Evolutionary conservation across 192 early-diverging fungal genomes (phyloP).

Genomic region (Gigaspora rosea): DNA sequence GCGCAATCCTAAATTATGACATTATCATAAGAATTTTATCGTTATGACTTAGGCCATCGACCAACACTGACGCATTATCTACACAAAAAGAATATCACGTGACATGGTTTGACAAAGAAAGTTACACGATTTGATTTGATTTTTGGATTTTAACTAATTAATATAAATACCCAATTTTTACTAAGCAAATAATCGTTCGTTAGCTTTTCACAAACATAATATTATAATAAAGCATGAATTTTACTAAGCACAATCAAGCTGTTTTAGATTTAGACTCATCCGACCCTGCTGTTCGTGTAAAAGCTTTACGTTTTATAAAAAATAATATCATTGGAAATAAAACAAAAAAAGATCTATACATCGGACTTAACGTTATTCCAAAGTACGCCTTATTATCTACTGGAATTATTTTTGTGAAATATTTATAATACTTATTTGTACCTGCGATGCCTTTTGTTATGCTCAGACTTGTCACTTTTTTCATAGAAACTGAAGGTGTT

Average conservation of each 20-base stretch:
- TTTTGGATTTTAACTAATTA: no score
- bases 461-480: constrained; percentile 59
- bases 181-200: no score
- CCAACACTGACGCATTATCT: no score
- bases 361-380: constrained; percentile 61
- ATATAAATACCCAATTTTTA: no score
- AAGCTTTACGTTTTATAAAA: constrained; percentile 73
- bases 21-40: no score
- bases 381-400: constrained; percentile 38
- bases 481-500: constrained; percentile 39
- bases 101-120: no score
- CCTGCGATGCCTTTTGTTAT: not conserved
- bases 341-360: constrained; percentile 78
- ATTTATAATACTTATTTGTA: not conserved
- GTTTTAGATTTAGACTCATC: constrained; percentile 48
- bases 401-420: not conserved
- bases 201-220: no score
- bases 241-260: constrained; percentile 55
- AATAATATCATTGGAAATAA: constrained; percentile 82
- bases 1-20: no score
- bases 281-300: constrained; percentile 49
- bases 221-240: constrained; percentile 43
- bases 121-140: no score
- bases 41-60: no score
- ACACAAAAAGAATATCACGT: no score